Conservation (phyloP, 495 filamentous ascomycete species). For the Hypoxylon crocopeplum region DNA sequence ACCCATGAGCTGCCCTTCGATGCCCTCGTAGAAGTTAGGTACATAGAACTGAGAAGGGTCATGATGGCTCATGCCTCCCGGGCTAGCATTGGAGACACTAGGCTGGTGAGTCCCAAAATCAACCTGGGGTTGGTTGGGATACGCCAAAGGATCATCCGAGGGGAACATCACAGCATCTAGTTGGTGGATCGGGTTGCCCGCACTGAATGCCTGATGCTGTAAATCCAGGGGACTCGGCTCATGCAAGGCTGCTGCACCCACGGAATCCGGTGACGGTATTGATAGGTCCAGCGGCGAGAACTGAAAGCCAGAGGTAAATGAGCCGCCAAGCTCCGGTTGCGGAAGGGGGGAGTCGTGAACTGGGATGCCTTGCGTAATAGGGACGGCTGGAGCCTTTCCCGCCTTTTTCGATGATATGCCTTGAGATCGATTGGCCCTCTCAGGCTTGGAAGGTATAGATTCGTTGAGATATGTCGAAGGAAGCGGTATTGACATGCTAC, state of each 20-base stretch:
- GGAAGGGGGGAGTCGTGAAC: constrained; percentile 41
- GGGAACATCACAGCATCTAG: constrained; percentile 92
- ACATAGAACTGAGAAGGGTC: constrained; percentile 50
- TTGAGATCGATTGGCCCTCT: constrained; percentile 44
- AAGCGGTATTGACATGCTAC: constrained; percentile 23
- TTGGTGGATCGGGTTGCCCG: constrained; percentile 66
- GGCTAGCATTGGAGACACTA: constrained; percentile 25
- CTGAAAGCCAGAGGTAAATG: constrained; percentile 33
- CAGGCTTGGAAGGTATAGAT: constrained; percentile 38
- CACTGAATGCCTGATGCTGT: constrained; percentile 41
- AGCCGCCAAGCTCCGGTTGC: constrained; percentile 29
- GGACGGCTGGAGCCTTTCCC: constrained; percentile 27
- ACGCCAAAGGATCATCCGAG: constrained; percentile 86
- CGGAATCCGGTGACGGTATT: constrained; percentile 42
- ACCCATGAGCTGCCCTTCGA: constrained; percentile 56
- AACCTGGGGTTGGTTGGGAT: constrained; percentile 83
- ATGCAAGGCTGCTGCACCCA: constrained; percentile 31
- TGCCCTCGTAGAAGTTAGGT: constrained; percentile 51
- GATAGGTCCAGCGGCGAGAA: constrained; percentile 37
- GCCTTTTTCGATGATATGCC: constrained; percentile 36
- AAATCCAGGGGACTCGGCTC: constrained; percentile 42
- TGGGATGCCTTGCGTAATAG: constrained; percentile 42
- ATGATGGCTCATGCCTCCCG: constrained; percentile 31
- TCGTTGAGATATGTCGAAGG: constrained; percentile 15
- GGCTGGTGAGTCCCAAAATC: constrained; percentile 51